phyloP scores from a whole-genome alignment of 192 early-diverging fungal genomes.

The Entomortierella lignicola region DNA sequence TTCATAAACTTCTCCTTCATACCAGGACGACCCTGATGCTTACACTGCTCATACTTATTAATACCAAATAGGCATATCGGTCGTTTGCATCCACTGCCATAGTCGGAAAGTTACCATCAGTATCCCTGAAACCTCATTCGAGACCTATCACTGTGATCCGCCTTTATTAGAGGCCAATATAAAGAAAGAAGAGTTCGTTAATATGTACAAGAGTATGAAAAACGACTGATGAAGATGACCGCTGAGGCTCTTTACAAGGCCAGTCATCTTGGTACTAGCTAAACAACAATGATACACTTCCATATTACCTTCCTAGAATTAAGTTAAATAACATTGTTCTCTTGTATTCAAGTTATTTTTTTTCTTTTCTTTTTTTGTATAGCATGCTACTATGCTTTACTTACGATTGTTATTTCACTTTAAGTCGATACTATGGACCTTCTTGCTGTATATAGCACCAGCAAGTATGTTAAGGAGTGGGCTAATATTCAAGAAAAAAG shows the following conservation, averaged over 20 bases:
- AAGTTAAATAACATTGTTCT: slow-evolving; percentile 56
- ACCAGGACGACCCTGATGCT: too few species aligned
- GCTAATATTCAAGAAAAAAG: slow-evolving; percentile 76
- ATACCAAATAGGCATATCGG: neutral
- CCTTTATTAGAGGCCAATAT: slow-evolving; percentile 70
- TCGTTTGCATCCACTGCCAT: slow-evolving; percentile 25
- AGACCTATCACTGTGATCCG: slow-evolving; percentile 81
- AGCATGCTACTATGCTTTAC: too few species aligned
- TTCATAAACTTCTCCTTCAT: too few species aligned
- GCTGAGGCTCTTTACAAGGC: too few species aligned
- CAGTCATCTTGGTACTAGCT: too few species aligned
- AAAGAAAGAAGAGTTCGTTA: slow-evolving; percentile 75
- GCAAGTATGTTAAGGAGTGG: slow-evolving; percentile 87
- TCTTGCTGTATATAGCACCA: slow-evolving; percentile 88
- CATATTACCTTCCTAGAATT: slow-evolving; percentile 96
- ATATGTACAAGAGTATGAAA: too few species aligned
- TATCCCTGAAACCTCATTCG: slow-evolving; percentile 77
- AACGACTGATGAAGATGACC: too few species aligned
- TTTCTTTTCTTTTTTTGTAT: too few species aligned
- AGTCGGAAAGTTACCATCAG: slow-evolving; percentile 54
- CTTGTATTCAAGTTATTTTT: too few species aligned
- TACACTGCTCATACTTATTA: too few species aligned
- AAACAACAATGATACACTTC: too few species aligned
- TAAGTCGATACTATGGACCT: slow-evolving; percentile 93
- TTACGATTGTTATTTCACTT: neutral